Conservation (phyloP, 805 yeast genomes). For the Yueomyces sp. region DNA sequence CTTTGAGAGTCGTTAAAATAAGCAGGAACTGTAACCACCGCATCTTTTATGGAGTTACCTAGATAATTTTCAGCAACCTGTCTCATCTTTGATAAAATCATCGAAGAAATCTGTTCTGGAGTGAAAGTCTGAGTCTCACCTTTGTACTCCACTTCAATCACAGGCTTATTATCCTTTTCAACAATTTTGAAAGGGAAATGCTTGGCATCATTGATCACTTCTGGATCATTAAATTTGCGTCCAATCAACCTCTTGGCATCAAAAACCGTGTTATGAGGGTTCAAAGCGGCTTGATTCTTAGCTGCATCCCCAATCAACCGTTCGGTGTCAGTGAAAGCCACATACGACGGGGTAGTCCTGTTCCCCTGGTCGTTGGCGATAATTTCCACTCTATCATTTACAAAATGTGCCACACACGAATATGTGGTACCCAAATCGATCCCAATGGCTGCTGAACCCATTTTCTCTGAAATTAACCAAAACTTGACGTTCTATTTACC, state of each 20-base stretch:
- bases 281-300: constrained; percentile 90
- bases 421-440: constrained; percentile 78
- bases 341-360: constrained; percentile 92
- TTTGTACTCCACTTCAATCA: constrained; percentile 65
- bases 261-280: constrained; percentile 79
- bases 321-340: constrained; percentile 83
- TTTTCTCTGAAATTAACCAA: background rate
- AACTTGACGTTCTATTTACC: too few relatives aligned
- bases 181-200: constrained; percentile 73
- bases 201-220: constrained; percentile 67
- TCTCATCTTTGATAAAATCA: constrained; percentile 82
- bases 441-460: constrained; percentile 43
- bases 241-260: constrained; percentile 90
- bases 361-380: constrained; percentile 96
- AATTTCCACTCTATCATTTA: constrained; percentile 83
- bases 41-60: constrained; percentile 70
- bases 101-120: constrained; percentile 88
- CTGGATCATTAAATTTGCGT: constrained; percentile 65
- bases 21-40: constrained; percentile 92
- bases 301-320: constrained; percentile 93
- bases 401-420: constrained; percentile 90
- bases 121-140: constrained; percentile 77
- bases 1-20: constrained; percentile 94
- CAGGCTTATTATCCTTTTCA: constrained; percentile 61
- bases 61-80: constrained; percentile 79